These are phyloP conservation scores for Wickerhamiella nectarea DNA, from an alignment of 805 yeast species.

Conservation along the genomic window DNA sequence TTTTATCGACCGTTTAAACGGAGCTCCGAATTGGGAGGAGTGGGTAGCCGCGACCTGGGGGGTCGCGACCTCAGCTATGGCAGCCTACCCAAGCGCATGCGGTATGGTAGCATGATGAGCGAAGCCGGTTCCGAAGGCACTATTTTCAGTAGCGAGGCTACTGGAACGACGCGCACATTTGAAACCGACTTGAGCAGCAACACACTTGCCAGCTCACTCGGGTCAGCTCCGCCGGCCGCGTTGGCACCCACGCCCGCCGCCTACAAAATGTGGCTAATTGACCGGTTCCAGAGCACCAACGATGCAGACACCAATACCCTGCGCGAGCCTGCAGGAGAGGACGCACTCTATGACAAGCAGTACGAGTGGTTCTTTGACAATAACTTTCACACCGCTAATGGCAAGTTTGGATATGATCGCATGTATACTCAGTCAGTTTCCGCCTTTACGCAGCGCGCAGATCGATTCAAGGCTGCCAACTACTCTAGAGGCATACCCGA, in stretches of 20 bases:
- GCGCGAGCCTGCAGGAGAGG: conserved; percentile 1
- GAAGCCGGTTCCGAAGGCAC: conserved; percentile 4
- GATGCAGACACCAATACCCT: not conserved
- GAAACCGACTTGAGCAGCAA: not conserved
- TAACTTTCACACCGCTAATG: conserved; percentile 14
- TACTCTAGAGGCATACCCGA: conserved; percentile 3
- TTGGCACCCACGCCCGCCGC: not conserved
- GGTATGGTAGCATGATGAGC: not conserved
- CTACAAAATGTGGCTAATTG: conserved; percentile 5
- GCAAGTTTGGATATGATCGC: conserved; percentile 21
- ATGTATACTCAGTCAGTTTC: conserved; percentile 15
- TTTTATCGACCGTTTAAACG: conserved; percentile 6
- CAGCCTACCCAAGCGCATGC: not conserved
- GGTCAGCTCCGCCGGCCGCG: not conserved
- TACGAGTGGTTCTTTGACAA: conserved; percentile 24
- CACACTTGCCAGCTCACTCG: not conserved
- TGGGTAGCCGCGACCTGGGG: too few relatives aligned
- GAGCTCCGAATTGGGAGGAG: not conserved
- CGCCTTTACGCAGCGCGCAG: conserved; percentile 11
- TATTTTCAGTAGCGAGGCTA: not conserved
- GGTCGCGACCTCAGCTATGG: not conserved
- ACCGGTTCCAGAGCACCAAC: not conserved
- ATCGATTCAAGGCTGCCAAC: conserved; percentile 4
- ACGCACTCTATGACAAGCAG: conserved; percentile 8
- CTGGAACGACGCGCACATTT: not conserved